Percentiles rank a stretch among this genome's conserved stretches.
Conservation (phyloP, 2,329 filamentous ascomycete genomes). For the Apiospora pterosperma region DNA sequence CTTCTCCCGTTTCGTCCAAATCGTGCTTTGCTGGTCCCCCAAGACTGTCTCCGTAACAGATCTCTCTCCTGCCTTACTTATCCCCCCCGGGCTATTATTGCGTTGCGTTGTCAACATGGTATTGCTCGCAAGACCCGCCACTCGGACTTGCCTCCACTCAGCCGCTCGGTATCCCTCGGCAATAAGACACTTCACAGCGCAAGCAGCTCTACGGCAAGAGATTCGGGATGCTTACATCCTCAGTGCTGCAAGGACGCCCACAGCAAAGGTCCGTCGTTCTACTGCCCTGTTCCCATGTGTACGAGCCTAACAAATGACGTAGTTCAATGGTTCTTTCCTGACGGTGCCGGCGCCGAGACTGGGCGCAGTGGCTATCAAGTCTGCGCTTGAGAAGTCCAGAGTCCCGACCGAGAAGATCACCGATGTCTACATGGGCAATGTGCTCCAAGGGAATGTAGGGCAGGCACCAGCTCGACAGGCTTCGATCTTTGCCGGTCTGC, state of each 20-base stretch:
- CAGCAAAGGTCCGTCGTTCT: constrained; percentile 65
- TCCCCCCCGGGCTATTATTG: not conserved
- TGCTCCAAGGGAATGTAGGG: constrained; percentile 77
- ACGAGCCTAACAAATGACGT: constrained; percentile 11
- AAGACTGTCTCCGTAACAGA: too few relatives aligned
- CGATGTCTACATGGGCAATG: constrained; percentile 97
- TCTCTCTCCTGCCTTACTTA: not conserved
- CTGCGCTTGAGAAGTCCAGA: constrained; percentile 80
- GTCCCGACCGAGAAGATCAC: constrained; percentile 78
- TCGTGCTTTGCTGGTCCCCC: not conserved
- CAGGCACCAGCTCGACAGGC: constrained; percentile 93
- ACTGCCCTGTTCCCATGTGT: not conserved
- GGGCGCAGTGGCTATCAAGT: constrained; percentile 87
- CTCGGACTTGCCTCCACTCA: constrained; percentile 16
- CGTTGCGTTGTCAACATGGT: constrained; percentile 11
- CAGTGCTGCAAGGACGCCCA: constrained; percentile 84
- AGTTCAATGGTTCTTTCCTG: constrained; percentile 94
- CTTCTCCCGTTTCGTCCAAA: not conserved
- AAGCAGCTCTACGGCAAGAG: constrained; percentile 52
- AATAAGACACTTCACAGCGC: constrained; percentile 44
- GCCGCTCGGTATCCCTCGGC: constrained; percentile 21
- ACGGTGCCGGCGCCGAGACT: constrained; percentile 83
- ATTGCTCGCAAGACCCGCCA: constrained; percentile 18
- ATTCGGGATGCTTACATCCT: constrained; percentile 92
- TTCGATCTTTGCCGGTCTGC: constrained; percentile 79